Conservation (phyloP, 1,284 basidiomycete genomes). For the Neolentinus lepideus region DNA sequence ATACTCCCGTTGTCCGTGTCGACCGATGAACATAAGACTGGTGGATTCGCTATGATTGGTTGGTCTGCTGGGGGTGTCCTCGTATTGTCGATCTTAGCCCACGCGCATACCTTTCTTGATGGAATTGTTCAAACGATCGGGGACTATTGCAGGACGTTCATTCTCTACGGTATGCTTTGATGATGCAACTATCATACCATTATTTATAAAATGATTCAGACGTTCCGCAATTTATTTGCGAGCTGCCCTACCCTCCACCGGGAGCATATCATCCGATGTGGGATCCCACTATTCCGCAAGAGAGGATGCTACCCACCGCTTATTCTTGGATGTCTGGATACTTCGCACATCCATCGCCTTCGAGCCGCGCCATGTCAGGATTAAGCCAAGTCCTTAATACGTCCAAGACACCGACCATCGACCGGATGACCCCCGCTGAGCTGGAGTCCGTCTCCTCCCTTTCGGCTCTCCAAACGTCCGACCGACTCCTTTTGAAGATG, state of each 20-base stretch:
- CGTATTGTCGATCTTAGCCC: constrained; percentile 5
- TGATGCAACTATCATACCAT: background rate
- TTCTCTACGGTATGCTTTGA: constrained; percentile 6
- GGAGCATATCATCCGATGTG: background rate
- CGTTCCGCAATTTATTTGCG: background rate
- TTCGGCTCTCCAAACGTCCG: background rate
- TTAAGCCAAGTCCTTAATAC: background rate
- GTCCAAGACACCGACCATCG: background rate
- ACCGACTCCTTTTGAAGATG: background rate
- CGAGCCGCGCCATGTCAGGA: background rate
- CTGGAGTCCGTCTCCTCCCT: background rate
- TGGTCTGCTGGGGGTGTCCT: constrained; percentile 7
- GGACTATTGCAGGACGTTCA: background rate
- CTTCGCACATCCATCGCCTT: background rate
- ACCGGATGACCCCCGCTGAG: background rate
- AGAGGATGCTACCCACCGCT: background rate
- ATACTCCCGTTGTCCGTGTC: constrained; percentile 1
- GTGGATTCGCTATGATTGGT: constrained; percentile 3
- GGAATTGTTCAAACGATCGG: background rate
- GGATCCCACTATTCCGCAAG: background rate
- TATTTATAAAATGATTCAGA: background rate
- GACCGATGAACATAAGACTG: background rate
- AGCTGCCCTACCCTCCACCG: background rate
- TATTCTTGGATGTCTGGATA: background rate
- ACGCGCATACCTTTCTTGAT: constrained; percentile 2